These are phyloP conservation scores for Pythium pyrilobum DNA, from an alignment of 352 stramenopile genomes.

Conservation along the genomic window DNA sequence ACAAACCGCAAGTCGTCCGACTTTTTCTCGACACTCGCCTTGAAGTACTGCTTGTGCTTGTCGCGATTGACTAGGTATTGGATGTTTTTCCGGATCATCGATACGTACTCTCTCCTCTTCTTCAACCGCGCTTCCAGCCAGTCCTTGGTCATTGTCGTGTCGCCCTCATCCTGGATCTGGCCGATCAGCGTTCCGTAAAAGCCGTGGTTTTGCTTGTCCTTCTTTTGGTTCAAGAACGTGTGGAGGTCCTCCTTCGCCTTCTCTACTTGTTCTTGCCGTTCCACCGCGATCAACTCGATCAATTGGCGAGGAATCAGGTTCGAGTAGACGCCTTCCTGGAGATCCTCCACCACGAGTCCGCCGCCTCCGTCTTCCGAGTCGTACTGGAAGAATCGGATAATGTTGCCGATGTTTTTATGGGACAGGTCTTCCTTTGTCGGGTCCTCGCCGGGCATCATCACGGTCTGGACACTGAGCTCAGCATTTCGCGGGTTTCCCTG, in stretches of 20 bases:
- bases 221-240: conserved; percentile 81
- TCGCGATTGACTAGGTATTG: conserved; percentile 83
- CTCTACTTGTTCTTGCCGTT: conserved; percentile 76
- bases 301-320: conserved; percentile 81
- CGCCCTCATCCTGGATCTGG: conserved; percentile 83
- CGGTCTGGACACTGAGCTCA: conserved; percentile 79
- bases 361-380: conserved; percentile 76
- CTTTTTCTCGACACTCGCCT: conserved; percentile 86
- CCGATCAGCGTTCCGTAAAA: conserved; percentile 86
- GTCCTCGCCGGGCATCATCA: conserved; percentile 83
- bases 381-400: conserved; percentile 87
- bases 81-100: conserved; percentile 75
- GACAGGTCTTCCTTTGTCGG: conserved; percentile 62
- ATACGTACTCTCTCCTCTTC: conserved; percentile 79
- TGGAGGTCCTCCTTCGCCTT: conserved; percentile 74
- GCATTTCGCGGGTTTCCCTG: conserved; percentile 71
- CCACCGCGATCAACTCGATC: conserved; percentile 71
- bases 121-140: conserved; percentile 79
- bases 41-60: conserved; percentile 89
- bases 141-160: conserved; percentile 61
- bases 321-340: conserved; percentile 71
- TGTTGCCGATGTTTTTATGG: conserved; percentile 87
- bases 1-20: conserved; percentile 76
- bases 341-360: conserved; percentile 78
- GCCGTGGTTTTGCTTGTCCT: conserved; percentile 72